A percentile compares a stretch with the other conserved stretches of the same genome.
Evolutionary conservation across 305 asterid species (phyloP).

Genomic region (Andrographis paniculata): DNA sequence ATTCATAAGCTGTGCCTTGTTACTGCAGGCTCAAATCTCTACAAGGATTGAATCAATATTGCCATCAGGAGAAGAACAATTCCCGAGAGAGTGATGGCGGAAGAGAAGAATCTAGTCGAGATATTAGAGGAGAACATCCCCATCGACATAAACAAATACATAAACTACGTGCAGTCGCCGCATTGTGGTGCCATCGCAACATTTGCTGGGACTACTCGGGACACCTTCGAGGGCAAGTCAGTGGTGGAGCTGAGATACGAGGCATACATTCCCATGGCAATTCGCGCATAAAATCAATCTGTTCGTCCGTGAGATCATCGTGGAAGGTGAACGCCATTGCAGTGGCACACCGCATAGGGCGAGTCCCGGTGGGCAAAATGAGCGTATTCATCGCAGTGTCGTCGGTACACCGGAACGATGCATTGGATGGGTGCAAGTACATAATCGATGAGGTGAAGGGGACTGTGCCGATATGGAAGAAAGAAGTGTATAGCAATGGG

Average conservation of each 20-base stretch:
- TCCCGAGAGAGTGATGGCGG: constrained; percentile 48
- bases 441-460: constrained; percentile 89
- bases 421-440: constrained; percentile 76
- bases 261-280: constrained; percentile 88
- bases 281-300: constrained; percentile 69
- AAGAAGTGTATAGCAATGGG: constrained; percentile 81
- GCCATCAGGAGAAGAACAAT: too few species aligned
- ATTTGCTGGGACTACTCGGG: constrained; percentile 86
- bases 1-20: too few species aligned
- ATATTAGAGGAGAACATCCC: constrained; percentile 55
- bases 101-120: constrained; percentile 57
- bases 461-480: constrained; percentile 92
- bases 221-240: constrained; percentile 61
- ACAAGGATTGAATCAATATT: too few species aligned
- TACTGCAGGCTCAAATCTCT: too few species aligned
- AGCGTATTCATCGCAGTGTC: constrained; percentile 78
- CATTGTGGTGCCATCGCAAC: constrained; percentile 89
- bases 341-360: constrained; percentile 70
- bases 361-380: constrained; percentile 73
- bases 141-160: constrained; percentile 53
- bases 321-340: constrained; percentile 64
- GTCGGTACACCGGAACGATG: constrained; percentile 63
- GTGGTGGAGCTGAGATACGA: constrained; percentile 80
- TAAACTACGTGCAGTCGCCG: constrained; percentile 58
- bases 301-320: constrained; percentile 65